Percentiles rank a stretch among this genome's conserved stretches.
These are phyloP conservation scores for Venturiaceae sp. DNA, from an alignment of 2,329 filamentous ascomycete genomes.

Conservation along the genomic window DNA sequence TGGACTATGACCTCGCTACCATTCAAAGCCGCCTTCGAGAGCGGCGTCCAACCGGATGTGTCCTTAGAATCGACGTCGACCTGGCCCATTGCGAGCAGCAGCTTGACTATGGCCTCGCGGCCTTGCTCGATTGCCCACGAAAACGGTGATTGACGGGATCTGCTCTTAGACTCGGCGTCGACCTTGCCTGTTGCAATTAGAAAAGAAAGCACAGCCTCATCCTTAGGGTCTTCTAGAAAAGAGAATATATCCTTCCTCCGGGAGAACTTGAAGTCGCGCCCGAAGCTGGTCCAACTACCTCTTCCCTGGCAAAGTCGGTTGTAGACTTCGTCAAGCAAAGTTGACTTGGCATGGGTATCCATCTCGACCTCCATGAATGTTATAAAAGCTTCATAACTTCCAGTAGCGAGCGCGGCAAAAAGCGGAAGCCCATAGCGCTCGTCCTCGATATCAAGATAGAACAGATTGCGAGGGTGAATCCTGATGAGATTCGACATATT, in stretches of 20 bases:
- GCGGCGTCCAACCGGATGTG: neutral
- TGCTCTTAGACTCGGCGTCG: neutral
- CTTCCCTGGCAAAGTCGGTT: too few relatives aligned
- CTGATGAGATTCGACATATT: too few relatives aligned
- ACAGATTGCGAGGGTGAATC: too few relatives aligned
- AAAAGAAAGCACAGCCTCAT: neutral
- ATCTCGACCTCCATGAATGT: too few relatives aligned
- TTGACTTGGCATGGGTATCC: neutral
- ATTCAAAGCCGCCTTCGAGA: neutral
- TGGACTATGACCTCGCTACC: neutral
- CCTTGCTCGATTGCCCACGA: neutral
- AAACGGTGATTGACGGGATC: neutral
- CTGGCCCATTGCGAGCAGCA: neutral
- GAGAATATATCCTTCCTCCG: neutral
- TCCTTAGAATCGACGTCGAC: neutral
- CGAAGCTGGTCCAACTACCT: too few relatives aligned
- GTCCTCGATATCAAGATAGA: too few relatives aligned
- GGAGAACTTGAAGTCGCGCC: slow-evolving; percentile 8
- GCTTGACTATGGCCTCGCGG: neutral
- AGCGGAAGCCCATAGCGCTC: too few relatives aligned
- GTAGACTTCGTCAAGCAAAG: too few relatives aligned
- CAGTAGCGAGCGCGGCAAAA: too few relatives aligned
- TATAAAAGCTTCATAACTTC: too few relatives aligned
- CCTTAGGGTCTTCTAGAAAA: neutral
- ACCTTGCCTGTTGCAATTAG: too few relatives aligned